Base-by-base conservation (phyloP, 2,329 filamentous ascomycete species). In the Talaromyces verruculosus region DNA sequence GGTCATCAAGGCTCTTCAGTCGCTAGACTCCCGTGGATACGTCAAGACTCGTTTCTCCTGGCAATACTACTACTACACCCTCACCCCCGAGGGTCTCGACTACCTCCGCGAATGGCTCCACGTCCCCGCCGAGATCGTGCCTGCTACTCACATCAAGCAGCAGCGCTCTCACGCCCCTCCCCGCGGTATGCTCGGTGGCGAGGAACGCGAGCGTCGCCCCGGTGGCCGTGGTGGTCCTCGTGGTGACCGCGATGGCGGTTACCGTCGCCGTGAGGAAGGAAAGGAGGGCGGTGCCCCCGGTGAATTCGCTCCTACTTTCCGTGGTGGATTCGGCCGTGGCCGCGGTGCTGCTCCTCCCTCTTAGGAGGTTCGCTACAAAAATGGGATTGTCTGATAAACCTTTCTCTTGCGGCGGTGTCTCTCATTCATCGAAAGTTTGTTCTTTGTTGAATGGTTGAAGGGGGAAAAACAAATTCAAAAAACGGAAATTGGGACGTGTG, bases 51-150 rank as follows among this genome's bases (percentile, higher is more conserved):
- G 96, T 85, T 99, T 99, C 91, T 97, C 93, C 74, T 97, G 93
- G 93, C 93, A 97, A 86, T 97, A 93, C 89, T 97, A 98, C 91
- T 99, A 99, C 91, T 99, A 99, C 90, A 97, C 95, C 84, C 90
- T 99, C 84, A 97, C 94, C 82, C 92, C 93, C 80, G 93, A 98
- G 88, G 95, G 95, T 85, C 94, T 99, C 82, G 94, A 98, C 87
- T 99, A 99, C 89, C 93, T 99, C 83, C 94, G 95, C 82, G 95
- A 99, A 88, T 99, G 95, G 95, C 93, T 99, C 77, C 95, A 99
- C 86, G 91, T 99, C 78, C 95, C 95, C 79, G 93, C 95, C 81
- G 95, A 99, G 89, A 97, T 99, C 81, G 95, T 99, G 75, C 95
- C 95, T 76, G 93, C 96, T 79, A 99, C 95, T 79, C 95, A 99